phyloP scores from a whole-genome alignment of 2,329 filamentous ascomycete species.

The Cladosporium cucumerinum region DNA sequence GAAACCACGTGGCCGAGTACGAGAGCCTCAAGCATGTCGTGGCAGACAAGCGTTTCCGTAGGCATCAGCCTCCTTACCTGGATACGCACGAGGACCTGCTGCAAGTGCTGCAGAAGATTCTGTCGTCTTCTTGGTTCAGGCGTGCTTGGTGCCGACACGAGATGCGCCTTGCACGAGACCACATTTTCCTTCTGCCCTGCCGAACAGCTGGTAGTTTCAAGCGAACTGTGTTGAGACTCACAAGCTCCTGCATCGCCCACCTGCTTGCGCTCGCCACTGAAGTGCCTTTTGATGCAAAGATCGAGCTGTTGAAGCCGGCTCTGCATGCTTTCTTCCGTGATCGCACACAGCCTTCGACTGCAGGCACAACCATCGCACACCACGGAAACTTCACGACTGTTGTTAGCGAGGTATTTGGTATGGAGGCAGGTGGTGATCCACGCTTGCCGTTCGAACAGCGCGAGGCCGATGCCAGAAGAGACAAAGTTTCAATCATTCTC shows the following conservation, averaged over 20 bases:
- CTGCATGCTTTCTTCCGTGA: constrained; percentile 36
- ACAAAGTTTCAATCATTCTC: constrained; percentile 43
- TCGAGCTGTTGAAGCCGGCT: constrained; percentile 33
- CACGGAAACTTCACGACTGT: constrained; percentile 37
- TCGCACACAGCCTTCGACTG: constrained; percentile 27
- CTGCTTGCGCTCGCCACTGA: constrained; percentile 38
- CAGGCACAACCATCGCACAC: constrained; percentile 22
- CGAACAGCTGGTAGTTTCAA: constrained; percentile 23
- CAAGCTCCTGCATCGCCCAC: constrained; percentile 41
- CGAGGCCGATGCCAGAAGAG: constrained; percentile 42
- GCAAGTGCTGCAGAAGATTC: constrained; percentile 36
- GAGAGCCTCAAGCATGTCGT: constrained; percentile 30
- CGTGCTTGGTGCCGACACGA: constrained; percentile 47
- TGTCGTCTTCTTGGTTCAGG: constrained; percentile 43
- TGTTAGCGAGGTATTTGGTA: constrained; percentile 39
- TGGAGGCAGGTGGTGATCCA: constrained; percentile 44
- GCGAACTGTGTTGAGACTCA: constrained; percentile 37
- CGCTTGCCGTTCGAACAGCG: constrained; percentile 39
- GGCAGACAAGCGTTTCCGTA: constrained; percentile 31
- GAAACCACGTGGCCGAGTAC: constrained; percentile 40
- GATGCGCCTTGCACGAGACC: constrained; percentile 40
- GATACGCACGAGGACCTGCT: constrained; percentile 33
- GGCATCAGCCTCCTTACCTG: constrained; percentile 32
- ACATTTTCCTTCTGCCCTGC: constrained; percentile 42
- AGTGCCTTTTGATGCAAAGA: constrained; percentile 32